Base-by-base conservation (phyloP, 108 stramenopile genomes). In the Skeletonema costatum region DNA sequence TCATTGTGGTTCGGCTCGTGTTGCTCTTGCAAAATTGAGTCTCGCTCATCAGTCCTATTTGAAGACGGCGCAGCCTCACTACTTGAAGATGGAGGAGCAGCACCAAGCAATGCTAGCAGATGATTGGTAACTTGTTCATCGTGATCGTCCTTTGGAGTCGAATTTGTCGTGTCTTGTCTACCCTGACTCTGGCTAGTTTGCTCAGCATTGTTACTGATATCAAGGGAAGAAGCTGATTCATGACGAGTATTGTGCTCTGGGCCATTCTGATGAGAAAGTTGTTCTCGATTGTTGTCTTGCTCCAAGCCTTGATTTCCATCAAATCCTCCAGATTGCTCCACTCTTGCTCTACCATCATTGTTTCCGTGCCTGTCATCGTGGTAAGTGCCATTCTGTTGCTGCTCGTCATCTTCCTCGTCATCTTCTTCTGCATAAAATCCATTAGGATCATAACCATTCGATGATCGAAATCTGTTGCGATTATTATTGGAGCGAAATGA, bases 1-100 rank as follows among this genome's bases (percentile, higher is more conserved):
- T 53, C 32, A 71, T 74, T 69, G 29, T 66, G 32, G 50, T 66
- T 64, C 17, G 73, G 32, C 50, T 35, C n/a, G 12, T 64, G 50
- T 11, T 48, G 56, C 25, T 42, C 50, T 46, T 51, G 68, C 7
- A 38, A 19, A 21, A 12, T 21, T 64, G 41, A 9, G 10, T 30
- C 38, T 31, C 68, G 46, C 5, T 9, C 48, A 31, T 30, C 68
- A 21, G n/a, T 64, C 32, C 38, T 39, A 19, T 25, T 65, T 42
- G 64, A 25, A 29, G 64, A 16, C 4, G n/a, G 31, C 35, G 6
- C 16, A 42, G 21, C 17, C 6, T 56, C 53, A 56, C 21, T 56
- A 29, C 53, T 56, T 21, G 53, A 25, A 56, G 53, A 25, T 56
- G 53, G 19, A 56, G 53, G 53, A 19, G 25, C 53, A 25, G 53